Evolutionary conservation across 108 stramenopile genomes (phyloP), one percentile per base, ranked within the genome.

Genomic region (Nitzschia putrida): DNA sequence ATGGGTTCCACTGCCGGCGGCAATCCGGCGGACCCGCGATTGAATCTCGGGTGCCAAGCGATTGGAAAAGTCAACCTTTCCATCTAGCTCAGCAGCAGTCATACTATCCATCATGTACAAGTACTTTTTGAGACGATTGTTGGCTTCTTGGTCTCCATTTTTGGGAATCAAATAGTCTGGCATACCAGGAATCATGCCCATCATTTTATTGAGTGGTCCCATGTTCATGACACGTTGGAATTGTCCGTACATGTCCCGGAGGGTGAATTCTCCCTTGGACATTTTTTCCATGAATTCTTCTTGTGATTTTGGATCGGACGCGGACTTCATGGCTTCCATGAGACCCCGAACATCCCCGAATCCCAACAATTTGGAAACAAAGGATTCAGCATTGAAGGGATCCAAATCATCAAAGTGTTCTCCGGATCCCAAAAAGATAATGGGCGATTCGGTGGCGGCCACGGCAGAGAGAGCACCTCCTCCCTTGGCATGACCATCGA

Each of bases 401-500:
- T 97, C 96, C 53, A 99, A 85, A 72, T 98, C 98, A 68, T 98
- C 98, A 77, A 99, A 98, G 65, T 97, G 95, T 67, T 99, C 98
- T 26, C 98, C 98, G 51, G 83, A 82, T 3, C 98, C 98, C 65
- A 95, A 79, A 82, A 99, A 99, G n/a, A 95, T 83, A 72, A 99
- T 97, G 34, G 98, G 96, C 45, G 90, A 85, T 42, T 88, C 80
- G 7, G 98, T 99, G 4, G 98, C 97, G 8, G 97, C 94, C 23
- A 98, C 97, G 8, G 98, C 98, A 9, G 88, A 90, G 51, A 99
- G 77, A 0, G 98, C 98, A n/a, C 98, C 98, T 26, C 98, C 98
- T 16, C 98, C 98, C 80, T 97, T 99, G 71, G 98, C 98, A 80
- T 98, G 97, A 7, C 98, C 98, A 82, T 99, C 98, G 37, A 99